These are phyloP conservation scores for Paramecium caudatum DNA, from an alignment of 73 alveolate species.

Conservation along the genomic window DNA sequence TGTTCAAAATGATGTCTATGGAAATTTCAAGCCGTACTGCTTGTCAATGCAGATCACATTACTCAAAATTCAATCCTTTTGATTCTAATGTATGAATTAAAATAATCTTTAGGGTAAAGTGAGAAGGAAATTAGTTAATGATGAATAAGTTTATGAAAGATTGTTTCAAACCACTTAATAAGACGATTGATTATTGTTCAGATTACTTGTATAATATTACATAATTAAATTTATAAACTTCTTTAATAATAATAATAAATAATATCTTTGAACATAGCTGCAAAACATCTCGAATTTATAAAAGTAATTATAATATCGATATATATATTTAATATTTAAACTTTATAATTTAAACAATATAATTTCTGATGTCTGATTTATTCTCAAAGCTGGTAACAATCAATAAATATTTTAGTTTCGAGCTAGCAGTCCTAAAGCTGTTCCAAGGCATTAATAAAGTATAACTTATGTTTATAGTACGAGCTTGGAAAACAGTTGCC, in stretches of 20 bases:
- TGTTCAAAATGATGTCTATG: conserved; percentile 63
- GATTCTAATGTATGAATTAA: conserved; percentile 5
- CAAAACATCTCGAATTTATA: too few relatives aligned
- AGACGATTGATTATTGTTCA: too few relatives aligned
- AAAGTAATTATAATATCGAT: too few relatives aligned
- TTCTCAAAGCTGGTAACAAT: conserved; percentile 9
- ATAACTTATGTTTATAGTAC: not conserved
- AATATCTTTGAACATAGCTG: too few relatives aligned
- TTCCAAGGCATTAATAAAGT: not conserved
- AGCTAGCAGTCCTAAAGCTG: conserved; percentile 16
- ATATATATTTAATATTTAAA: too few relatives aligned
- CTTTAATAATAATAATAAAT: too few relatives aligned
- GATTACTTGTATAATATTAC: too few relatives aligned
- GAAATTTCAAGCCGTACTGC: conserved; percentile 62
- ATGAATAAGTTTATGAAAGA: conserved; percentile 49
- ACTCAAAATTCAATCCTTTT: conserved; percentile 54
- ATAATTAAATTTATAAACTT: too few relatives aligned
- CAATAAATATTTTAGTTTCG: conserved; percentile 4
- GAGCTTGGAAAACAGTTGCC: conserved; percentile 48
- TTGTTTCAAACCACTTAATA: not conserved
- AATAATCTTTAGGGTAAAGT: conserved; percentile 7
- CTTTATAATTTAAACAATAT: too few relatives aligned
- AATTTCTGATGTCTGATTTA: not conserved
- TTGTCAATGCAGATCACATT: conserved; percentile 63
- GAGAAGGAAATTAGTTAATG: conserved; percentile 56